These are phyloP conservation scores for Tetradesmus obliquus DNA, from an alignment of 139 green algal species.

Conservation along the genomic window DNA sequence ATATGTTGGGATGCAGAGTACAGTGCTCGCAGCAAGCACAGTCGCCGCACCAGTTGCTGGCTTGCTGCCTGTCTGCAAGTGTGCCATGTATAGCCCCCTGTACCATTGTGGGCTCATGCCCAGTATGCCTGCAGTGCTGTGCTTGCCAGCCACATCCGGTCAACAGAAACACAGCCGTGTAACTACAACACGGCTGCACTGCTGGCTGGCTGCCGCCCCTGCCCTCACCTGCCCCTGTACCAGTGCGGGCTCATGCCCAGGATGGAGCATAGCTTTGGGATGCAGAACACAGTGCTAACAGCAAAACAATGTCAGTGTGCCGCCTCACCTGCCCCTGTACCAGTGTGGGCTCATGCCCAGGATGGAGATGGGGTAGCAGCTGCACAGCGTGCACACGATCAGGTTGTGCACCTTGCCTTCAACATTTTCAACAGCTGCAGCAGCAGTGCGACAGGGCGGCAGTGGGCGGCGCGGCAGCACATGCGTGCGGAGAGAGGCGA, in stretches of 20 bases:
- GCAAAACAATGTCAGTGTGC: no score
- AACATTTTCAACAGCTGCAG: conserved; percentile 61
- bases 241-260: not conserved
- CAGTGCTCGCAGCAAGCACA: no score
- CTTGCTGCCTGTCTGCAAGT: not conserved
- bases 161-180: no score
- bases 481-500: not conserved
- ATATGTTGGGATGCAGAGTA: no score
- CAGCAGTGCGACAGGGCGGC: not conserved
- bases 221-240: conserved; percentile 11
- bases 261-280: not conserved
- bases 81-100: not conserved
- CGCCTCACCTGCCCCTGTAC: conserved; percentile 46
- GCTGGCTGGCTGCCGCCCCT: not conserved
- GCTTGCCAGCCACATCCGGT: no score
- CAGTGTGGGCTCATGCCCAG: conserved; percentile 57
- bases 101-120: not conserved
- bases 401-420: conserved; percentile 61
- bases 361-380: conserved; percentile 60
- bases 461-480: not conserved
- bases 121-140: not conserved
- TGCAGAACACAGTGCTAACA: no score
- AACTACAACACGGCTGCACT: no score
- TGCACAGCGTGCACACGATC: conserved; percentile 70
- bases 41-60: no score